Conservation (phyloP, 2,329 filamentous ascomycete species). For the Aspergillus pseudoterreus region DNA sequence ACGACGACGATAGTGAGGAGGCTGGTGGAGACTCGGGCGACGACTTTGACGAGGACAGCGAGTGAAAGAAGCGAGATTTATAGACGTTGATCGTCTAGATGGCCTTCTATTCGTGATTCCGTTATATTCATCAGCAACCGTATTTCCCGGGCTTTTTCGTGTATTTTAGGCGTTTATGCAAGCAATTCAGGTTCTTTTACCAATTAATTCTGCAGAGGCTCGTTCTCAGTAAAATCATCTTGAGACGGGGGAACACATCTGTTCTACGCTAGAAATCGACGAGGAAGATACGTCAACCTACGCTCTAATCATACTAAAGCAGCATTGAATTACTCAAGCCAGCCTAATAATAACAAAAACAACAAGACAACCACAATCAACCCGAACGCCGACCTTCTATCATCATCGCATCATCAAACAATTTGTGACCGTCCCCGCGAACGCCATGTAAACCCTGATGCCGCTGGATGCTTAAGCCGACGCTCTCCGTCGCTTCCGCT, state of each 20-base stretch:
- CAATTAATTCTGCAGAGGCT: background rate
- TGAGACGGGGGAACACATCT: too few relatives aligned
- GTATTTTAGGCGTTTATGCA: background rate
- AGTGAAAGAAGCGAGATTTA: slow-evolving; percentile 15
- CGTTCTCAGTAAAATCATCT: background rate
- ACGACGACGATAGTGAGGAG: slow-evolving; percentile 38
- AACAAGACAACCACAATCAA: background rate
- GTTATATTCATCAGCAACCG: background rate
- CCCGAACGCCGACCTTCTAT: background rate
- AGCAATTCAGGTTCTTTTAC: background rate
- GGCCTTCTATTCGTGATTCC: background rate
- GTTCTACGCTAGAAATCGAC: background rate
- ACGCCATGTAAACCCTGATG: background rate
- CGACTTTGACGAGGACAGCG: slow-evolving; percentile 38
- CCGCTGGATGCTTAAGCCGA: slow-evolving; percentile 7
- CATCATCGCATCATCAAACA: background rate
- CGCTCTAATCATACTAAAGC: background rate
- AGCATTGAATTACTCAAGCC: background rate
- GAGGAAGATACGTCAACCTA: background rate
- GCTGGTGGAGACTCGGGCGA: slow-evolving; percentile 34
- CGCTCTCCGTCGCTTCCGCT: slow-evolving; percentile 15
- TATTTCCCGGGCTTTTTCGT: background rate
- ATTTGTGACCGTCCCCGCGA: background rate
- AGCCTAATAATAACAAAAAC: background rate
- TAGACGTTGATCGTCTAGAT: slow-evolving; percentile 14